phyloP scores from a whole-genome alignment of 2,329 filamentous ascomycete species.

The Didymosphaeria variabile region DNA sequence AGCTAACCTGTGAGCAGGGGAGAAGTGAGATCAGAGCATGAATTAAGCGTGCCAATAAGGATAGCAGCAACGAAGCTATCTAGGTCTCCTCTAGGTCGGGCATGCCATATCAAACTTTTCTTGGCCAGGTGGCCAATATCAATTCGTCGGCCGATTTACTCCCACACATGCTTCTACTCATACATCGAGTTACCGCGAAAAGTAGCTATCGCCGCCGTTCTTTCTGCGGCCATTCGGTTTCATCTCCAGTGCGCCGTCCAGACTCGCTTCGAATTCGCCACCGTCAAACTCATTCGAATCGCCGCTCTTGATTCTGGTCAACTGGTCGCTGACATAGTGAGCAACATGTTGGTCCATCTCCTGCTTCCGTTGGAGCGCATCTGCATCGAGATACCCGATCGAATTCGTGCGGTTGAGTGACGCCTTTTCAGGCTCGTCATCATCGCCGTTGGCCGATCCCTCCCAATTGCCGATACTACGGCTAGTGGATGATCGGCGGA shows the following conservation, averaged over 20 bases:
- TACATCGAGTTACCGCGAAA: slow-evolving; percentile 36
- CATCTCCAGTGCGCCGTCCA: slow-evolving; percentile 52
- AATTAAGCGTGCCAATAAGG: background rate
- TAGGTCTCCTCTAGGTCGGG: slow-evolving; percentile 10
- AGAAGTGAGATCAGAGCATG: background rate
- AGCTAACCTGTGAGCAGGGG: too few relatives aligned
- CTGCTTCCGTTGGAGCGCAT: slow-evolving; percentile 53
- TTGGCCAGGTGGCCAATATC: background rate
- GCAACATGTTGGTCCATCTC: slow-evolving; percentile 70
- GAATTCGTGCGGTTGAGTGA: slow-evolving; percentile 53
- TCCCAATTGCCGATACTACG: slow-evolving; percentile 86
- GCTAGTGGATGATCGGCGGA: slow-evolving; percentile 81
- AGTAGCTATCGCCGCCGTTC: slow-evolving; percentile 36
- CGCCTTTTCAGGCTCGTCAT: slow-evolving; percentile 31
- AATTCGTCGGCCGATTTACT: background rate
- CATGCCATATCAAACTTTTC: slow-evolving; percentile 2
- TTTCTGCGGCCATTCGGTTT: slow-evolving; percentile 34
- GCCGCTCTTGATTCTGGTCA: slow-evolving; percentile 74
- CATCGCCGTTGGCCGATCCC: slow-evolving; percentile 48
- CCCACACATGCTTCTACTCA: background rate
- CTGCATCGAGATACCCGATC: slow-evolving; percentile 63
- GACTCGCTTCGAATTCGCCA: slow-evolving; percentile 70
- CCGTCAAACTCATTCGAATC: slow-evolving; percentile 61
- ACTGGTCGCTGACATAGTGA: slow-evolving; percentile 81
- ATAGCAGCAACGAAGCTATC: slow-evolving; percentile 4